Base-by-base conservation (phyloP, 257 asterid genomes). In the Echium plantagineum region DNA sequence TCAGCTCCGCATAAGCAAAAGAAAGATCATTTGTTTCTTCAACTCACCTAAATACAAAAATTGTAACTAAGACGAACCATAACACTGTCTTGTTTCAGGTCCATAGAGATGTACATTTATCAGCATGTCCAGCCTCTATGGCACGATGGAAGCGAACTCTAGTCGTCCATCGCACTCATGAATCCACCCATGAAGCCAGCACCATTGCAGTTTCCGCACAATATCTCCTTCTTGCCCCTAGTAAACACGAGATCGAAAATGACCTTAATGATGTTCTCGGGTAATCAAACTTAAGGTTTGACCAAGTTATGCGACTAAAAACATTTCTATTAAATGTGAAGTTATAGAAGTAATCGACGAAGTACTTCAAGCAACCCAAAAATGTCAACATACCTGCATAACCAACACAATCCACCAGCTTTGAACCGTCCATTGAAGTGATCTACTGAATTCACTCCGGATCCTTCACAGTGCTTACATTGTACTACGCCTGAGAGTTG, bases 101-200 rank as follows among this genome's bases (percentile, higher is more conserved):
- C 49, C 15, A 42, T 7, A 10, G 10, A 35, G 13, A 35, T 1
- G 9, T 35, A 13, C 47, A 35, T 4, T 28, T 28, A 28, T 28
- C 32, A 6, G 32, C 32, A 28, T 1, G 7, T 10, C 49, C 49
- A 10, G 48, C 15, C 48, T 12, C 15, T 42, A 42, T 42, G 49
- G 5, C 3, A 17, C 49, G 13, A 10, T 10, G 3, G 21, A n/a
- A 8, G 6, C 52, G 22, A 35, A 35, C n/a, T 20, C 71, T 85
- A 89, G 0, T 79, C 85, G 3, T 93, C 94, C 0, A 20, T 4
- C 0, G 94, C 69, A 77, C 87, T 93, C 97, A 93, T 67, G 78
- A 82, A 84, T 70, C 98, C 98, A 42, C 98, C 98, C 16, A 89
- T 28, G 65, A 84, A 93, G 52, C 97, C 95, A 61, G 98, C 98